Evolutionary conservation across 768 basidiomycete species (phyloP), one percentile per base, ranked within the genome.

Genomic region (Hemileccinum impolitum): DNA sequence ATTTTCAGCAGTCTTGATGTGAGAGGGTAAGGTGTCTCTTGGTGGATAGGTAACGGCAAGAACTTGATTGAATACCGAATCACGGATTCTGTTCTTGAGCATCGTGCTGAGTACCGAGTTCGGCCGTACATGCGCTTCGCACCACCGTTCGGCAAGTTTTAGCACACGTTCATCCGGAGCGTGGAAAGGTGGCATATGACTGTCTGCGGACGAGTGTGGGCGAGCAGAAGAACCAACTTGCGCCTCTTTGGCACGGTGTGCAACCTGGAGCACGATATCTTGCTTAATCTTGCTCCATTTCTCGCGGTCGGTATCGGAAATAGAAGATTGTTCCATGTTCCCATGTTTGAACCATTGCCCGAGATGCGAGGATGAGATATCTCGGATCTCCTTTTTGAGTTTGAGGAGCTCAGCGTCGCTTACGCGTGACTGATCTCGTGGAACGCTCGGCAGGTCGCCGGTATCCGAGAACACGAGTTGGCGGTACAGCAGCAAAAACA

Each of bases 401-500:
- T 72, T 72, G 52, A 76, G 62, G 52, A 90, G 66, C 35, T 83
- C 80, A 32, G 66, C 68, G 37, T 79, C 79, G 55, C 75, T 77
- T 45, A 79, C 65, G 62, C 71, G 72, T 43, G 72, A 62, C 11
- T 56, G 67, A 53, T 62, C 57, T 56, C 65, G 60, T 50, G 63
- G 31, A 53, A 54, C 32, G 9, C 47, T 44, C 14, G 69, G 51
- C 26, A 69, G 57, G 46, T 70, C 67, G 44, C 65, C 62, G 28
- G 70, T 60, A 34, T 73, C 73, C 46, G 81, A 78, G 56, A 77
- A 76, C 35, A 81, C 68, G 55, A 92, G 78, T 62, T 91, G 86
- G 36, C 89, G 82, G 64, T 83, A 91, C 18, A 92, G 80, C 59
- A 93, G 72, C 31, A 90, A 72, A 56, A 91, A 81, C 81, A 93